Base-by-base conservation (phyloP, 345 rosid species). In the Toxicodendron radicans region DNA sequence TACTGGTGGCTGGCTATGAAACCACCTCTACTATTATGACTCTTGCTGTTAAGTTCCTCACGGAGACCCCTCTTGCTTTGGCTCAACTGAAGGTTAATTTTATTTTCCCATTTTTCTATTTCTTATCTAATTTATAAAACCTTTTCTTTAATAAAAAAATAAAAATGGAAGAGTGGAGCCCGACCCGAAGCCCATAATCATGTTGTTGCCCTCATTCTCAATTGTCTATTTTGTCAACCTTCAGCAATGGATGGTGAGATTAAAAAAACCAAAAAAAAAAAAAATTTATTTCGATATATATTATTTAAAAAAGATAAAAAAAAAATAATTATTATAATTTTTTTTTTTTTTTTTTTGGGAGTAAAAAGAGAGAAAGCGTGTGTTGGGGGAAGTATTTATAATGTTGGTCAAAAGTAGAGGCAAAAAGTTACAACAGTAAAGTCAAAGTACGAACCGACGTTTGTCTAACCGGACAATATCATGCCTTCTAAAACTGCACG, bases 1-100 rank as follows among this genome's bases (percentile, higher is more conserved):
- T 96, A 58, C 87, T 96, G 0, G 98, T 96, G n/a, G 98, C 98
- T 10, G 99, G 97, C 69, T 93, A 96, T 70, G 99, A 96, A 80
- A 96, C 99, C 24, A 93, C 98, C 5, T 91, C 99, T 0, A 92
- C 98, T 2, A 89, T 85, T 33, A 96, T 96, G 98, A 96, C 99
- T 66, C 97, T 96, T 3, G 99, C 98, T 68, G 94, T 92, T 11
- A 96, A 93, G 79, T 92, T 92, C 83, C 88, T 93, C n/a, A 93
- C 97, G 0, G 98, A 96, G 80, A 88, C 95, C 20, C 98, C 98
- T 70, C 78, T 83, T 12, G 98, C 99, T 72, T 84, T 96, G 84
- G 91, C 88, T 46, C 95, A 93, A 66, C 90, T 96, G 64, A 89
- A 89, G 97, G 99, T 96, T 68, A 7, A 70, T 16, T 18, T 23